These are phyloP conservation scores for Myxozyma nipponensis DNA, from an alignment of 805 yeast genomes.

Conservation along the genomic window DNA sequence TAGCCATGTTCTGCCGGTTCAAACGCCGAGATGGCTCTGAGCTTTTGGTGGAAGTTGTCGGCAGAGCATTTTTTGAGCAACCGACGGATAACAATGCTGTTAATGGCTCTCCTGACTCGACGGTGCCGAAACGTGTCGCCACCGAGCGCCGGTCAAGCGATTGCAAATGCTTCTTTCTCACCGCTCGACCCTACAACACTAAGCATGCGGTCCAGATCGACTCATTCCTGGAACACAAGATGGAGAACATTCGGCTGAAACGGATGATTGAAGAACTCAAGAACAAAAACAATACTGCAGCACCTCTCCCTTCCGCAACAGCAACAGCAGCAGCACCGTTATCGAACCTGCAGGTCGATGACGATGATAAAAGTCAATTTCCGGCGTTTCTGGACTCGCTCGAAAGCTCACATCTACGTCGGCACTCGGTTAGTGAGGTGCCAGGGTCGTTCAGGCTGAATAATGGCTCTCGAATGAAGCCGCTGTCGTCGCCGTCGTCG, in stretches of 20 bases:
- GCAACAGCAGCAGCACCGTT: neutral
- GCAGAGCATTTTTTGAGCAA: constrained; percentile 14
- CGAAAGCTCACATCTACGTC: neutral
- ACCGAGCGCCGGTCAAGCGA: constrained; percentile 5
- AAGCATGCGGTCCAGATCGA: constrained; percentile 11
- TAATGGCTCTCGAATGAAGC: neutral
- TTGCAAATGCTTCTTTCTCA: constrained; percentile 25
- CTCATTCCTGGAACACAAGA: constrained; percentile 24
- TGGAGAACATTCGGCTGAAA: constrained; percentile 22
- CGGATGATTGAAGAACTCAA: constrained; percentile 10
- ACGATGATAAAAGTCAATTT: neutral
- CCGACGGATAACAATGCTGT: neutral
- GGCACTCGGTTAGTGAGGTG: constrained; percentile 5
- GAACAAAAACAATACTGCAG: neutral
- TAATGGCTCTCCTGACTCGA: neutral
- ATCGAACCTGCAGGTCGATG: neutral
- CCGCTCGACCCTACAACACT: constrained; percentile 20
- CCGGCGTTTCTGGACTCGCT: constrained; percentile 1
- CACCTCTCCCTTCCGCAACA: neutral
- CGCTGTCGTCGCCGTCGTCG: constrained; percentile 1
- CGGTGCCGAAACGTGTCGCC: neutral
- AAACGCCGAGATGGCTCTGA: constrained; percentile 3
- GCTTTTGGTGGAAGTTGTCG: constrained; percentile 16
- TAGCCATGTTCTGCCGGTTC: constrained; percentile 13
- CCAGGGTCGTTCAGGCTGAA: neutral